Evolutionary conservation across 2,329 filamentous ascomycete species (phyloP), one percentile per base, ranked within the genome.

Genomic region (Colletotrichum paranaense): DNA sequence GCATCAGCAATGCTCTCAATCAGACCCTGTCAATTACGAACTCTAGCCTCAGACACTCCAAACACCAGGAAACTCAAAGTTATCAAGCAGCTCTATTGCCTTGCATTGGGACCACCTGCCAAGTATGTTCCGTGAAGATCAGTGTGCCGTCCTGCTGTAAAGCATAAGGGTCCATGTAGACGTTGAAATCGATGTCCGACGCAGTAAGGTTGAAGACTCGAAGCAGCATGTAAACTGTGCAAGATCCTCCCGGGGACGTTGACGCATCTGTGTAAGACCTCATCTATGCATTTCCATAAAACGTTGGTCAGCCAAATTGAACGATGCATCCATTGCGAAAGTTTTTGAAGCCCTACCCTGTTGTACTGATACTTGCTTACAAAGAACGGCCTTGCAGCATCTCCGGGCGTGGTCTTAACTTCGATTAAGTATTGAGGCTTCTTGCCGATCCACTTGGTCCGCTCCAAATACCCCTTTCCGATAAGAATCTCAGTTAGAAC

Each of bases 361-460:
- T 78, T 68, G 62, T 85, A 86, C 75, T 89, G 87, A 1, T 76
- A 73, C 35, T 83, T 81, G 75, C 84, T 88, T 79, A 89, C 83
- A 58, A 78, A 88, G 68, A 89, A 88, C 0, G 84, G 81, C 5
- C 81, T 84, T 2, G 80, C 76, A 56, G 79, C 82, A 1, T 74
- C 62, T 0, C 78, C 77, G 0, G 82, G 84, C 0, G 86, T 88
- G 0, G 86, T 82, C 76, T 89, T 89, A 35, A 89, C 87, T 67
- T 89, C 88, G 2, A 89, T 83, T 22, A 82, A 84, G 74, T 87
- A 89, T 32, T 80, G 74, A 0, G 82, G 85, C 4, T 59, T 76
- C 62, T 69, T 73, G 12, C 57, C 76, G 8, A 46, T 32, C 81
- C 82, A 85, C 4, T 57, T 69, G 1, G 73, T 70, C 22, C 56